phyloP scores from a whole-genome alignment of 164 flowering plant species.

The Tetrastigma voinierianum region DNA sequence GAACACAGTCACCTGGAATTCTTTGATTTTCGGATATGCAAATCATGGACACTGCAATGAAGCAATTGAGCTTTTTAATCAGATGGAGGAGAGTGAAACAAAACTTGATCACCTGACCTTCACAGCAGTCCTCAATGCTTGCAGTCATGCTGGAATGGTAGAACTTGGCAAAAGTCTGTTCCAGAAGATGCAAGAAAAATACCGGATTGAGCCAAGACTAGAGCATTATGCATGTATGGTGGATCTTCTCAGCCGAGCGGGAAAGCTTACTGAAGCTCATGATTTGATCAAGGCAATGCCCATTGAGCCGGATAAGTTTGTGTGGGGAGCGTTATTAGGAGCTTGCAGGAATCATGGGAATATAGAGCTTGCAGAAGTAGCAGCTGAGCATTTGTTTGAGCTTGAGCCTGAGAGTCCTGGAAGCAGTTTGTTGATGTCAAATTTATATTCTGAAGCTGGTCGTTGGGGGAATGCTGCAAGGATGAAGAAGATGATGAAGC shows the following conservation, averaged over 20 bases:
- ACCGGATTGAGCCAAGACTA: slow-evolving; percentile 54
- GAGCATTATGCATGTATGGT: slow-evolving; percentile 93
- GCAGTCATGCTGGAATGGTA: slow-evolving; percentile 67
- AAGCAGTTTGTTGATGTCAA: slow-evolving; percentile 48
- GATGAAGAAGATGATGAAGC: slow-evolving; percentile 57
- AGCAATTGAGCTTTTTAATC: slow-evolving; percentile 62
- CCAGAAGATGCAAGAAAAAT: slow-evolving; percentile 50
- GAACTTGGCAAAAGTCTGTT: slow-evolving; percentile 56
- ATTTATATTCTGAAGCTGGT: slow-evolving; percentile 60
- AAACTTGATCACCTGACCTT: slow-evolving; percentile 64
- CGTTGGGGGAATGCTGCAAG: slow-evolving; percentile 55
- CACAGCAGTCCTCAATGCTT: slow-evolving; percentile 71
- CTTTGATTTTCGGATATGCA: slow-evolving; percentile 82
- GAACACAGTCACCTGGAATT: slow-evolving; percentile 70
- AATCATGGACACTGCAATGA: slow-evolving; percentile 65
- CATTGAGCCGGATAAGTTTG: slow-evolving; percentile 65
- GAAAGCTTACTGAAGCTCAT: slow-evolving; percentile 65
- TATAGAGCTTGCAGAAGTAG: slow-evolving; percentile 68
- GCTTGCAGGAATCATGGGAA: slow-evolving; percentile 74
- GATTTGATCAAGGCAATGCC: slow-evolving; percentile 65
- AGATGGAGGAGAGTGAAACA: slow-evolving; percentile 43
- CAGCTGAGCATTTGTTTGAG: slow-evolving; percentile 51
- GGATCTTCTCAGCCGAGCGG: slow-evolving; percentile 83
- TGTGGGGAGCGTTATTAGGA: slow-evolving; percentile 89
- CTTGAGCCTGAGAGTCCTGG: slow-evolving; percentile 73